Evolutionary conservation across 495 filamentous ascomycete genomes (phyloP).

Genomic region (Oleoguttula mirabilis): DNA sequence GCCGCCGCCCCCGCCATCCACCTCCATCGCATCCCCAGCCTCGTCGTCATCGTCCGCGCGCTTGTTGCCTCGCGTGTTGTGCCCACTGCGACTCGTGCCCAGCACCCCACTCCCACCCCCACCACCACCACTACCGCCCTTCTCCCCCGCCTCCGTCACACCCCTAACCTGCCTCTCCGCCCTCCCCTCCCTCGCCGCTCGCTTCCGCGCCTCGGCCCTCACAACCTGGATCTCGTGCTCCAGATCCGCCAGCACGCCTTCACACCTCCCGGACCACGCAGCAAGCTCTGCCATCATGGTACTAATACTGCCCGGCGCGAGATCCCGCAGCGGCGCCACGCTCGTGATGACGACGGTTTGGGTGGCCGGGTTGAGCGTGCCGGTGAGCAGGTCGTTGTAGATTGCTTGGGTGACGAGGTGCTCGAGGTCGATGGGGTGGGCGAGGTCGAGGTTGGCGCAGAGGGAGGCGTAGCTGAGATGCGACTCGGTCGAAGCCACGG

Average conservation of each 20-base stretch:
- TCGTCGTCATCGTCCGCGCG: not conserved
- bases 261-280: conserved; percentile 67
- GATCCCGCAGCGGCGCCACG: conserved; percentile 74
- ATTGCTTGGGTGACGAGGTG: conserved; percentile 80
- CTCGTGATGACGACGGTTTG: conserved; percentile 62
- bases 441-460: conserved; percentile 51
- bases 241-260: conserved; percentile 58
- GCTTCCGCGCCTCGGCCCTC: conserved; percentile 36
- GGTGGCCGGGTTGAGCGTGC: conserved; percentile 65
- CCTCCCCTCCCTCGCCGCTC: conserved; percentile 33
- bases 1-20: not conserved
- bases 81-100: conserved; percentile 18
- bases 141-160: conserved; percentile 36
- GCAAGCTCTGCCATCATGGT: conserved; percentile 53
- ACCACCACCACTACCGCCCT: conserved; percentile 25
- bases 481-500: conserved; percentile 41
- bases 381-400: conserved; percentile 70
- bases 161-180: conserved; percentile 27
- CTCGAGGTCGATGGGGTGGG: conserved; percentile 62
- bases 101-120: conserved; percentile 34
- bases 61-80: not conserved
- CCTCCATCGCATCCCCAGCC: not conserved
- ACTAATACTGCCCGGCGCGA: conserved; percentile 55
- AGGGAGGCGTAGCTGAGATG: conserved; percentile 63
- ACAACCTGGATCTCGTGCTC: conserved; percentile 56